Evolutionary conservation across 371 early-diverging fungal species (phyloP).

Genomic region (Syncephalastrum sp.): DNA sequence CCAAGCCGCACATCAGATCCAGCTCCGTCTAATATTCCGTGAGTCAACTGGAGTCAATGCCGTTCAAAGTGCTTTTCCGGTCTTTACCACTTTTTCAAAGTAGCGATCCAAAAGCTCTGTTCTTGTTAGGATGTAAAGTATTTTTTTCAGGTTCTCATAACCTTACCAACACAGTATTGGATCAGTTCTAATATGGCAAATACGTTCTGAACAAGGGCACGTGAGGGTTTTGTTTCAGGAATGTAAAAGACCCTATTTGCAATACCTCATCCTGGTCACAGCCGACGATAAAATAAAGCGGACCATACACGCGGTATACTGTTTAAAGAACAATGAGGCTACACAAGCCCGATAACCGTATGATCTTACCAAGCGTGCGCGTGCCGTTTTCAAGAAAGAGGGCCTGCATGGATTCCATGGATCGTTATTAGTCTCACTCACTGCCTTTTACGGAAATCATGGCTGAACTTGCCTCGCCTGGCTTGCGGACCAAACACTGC

Average conservation of each 20-base stretch:
- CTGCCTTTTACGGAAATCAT: background rate
- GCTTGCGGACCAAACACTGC: constrained; percentile 31
- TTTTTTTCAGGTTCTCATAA: constrained; percentile 1
- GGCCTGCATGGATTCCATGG: constrained; percentile 6
- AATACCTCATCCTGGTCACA: constrained; percentile 21
- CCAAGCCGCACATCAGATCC: constrained; percentile 49
- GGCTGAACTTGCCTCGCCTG: constrained; percentile 24
- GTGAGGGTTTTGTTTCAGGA: constrained; percentile 14
- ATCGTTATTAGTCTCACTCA: background rate
- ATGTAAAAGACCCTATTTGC: constrained; percentile 10
- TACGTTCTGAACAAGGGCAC: constrained; percentile 32
- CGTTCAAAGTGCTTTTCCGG: background rate
- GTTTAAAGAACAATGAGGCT: too few species aligned
- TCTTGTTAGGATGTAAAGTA: background rate
- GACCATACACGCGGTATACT: constrained; percentile 46
- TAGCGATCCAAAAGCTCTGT: constrained; percentile 39
- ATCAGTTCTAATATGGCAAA: constrained; percentile 47
- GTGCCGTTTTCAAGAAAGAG: constrained; percentile 19
- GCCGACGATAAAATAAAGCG: constrained; percentile 46
- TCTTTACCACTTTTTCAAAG: constrained; percentile 49
- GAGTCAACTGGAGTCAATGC: constrained; percentile 9
- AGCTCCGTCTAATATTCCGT: constrained; percentile 35
- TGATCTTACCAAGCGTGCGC: constrained; percentile 26
- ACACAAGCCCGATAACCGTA: background rate
- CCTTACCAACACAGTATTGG: constrained; percentile 48